Conservation (phyloP, 2,329 filamentous ascomycete species). For the Paecilomyces formosus region DNA sequence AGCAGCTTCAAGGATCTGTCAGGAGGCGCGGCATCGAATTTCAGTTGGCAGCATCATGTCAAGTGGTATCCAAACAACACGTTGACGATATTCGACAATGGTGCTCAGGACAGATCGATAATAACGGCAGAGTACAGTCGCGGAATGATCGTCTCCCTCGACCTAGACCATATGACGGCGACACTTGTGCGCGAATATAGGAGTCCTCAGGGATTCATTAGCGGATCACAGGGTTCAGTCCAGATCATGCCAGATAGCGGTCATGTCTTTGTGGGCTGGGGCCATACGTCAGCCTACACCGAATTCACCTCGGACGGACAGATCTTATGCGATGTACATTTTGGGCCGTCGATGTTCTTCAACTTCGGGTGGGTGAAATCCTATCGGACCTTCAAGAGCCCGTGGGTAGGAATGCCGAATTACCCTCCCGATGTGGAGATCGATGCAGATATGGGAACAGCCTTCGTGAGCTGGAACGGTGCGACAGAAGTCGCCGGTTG, state of each 20-base stretch:
- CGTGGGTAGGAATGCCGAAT: slow-evolving; percentile 46
- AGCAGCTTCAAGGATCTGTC: slow-evolving; percentile 3
- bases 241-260: slow-evolving; percentile 33
- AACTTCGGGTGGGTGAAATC: slow-evolving; percentile 36
- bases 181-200: slow-evolving; percentile 30
- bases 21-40: slow-evolving; percentile 1
- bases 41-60: slow-evolving; percentile 5
- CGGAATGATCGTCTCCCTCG: slow-evolving; percentile 36
- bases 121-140: slow-evolving; percentile 26
- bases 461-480: slow-evolving; percentile 42
- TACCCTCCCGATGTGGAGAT: slow-evolving; percentile 19
- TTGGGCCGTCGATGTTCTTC: slow-evolving; percentile 31
- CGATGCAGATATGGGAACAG: slow-evolving; percentile 12
- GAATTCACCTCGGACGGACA: slow-evolving; percentile 45
- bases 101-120: slow-evolving; percentile 10
- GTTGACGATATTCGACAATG: slow-evolving; percentile 35
- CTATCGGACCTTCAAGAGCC: slow-evolving; percentile 49
- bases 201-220: slow-evolving; percentile 30
- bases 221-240: slow-evolving; percentile 34
- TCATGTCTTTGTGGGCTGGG: slow-evolving; percentile 44
- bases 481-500: slow-evolving; percentile 33
- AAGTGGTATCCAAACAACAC: slow-evolving; percentile 14
- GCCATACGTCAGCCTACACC: slow-evolving; percentile 42
- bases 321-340: slow-evolving; percentile 47
- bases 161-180: slow-evolving; percentile 32